Evolutionary conservation across 2,329 filamentous ascomycete species (phyloP).

Genomic region (Trichophyton equinum): DNA sequence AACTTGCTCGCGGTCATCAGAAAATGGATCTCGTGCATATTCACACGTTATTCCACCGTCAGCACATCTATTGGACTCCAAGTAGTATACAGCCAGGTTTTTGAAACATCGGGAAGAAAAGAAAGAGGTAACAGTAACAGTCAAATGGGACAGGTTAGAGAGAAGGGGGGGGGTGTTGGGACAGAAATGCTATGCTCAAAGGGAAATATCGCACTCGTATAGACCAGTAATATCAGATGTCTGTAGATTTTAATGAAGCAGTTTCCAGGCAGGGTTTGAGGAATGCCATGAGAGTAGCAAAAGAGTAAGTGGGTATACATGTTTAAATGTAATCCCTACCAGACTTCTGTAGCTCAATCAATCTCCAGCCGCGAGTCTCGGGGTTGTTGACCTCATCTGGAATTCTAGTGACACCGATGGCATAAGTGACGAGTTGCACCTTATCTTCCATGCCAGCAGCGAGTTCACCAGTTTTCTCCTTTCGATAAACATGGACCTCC

Average conservation of each 20-base stretch:
- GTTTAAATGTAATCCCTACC: slow-evolving; percentile 72
- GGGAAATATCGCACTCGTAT: background rate
- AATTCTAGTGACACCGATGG: slow-evolving; percentile 86
- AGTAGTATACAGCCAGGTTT: slow-evolving; percentile 12
- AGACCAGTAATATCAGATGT: background rate
- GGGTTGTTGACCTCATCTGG: slow-evolving; percentile 94
- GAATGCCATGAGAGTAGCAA: background rate
- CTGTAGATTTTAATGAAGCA: background rate
- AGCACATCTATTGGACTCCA: slow-evolving; percentile 8
- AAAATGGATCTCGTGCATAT: background rate
- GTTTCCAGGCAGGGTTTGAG: background rate
- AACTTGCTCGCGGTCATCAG: slow-evolving; percentile 4
- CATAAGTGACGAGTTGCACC: slow-evolving; percentile 95
- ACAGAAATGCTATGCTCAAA: background rate
- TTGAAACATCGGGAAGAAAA: slow-evolving; percentile 2
- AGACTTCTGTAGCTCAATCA: slow-evolving; percentile 98
- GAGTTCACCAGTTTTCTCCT: slow-evolving; percentile 76
- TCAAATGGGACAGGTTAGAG: background rate
- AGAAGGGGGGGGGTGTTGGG: background rate
- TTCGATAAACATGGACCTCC: slow-evolving; percentile 93
- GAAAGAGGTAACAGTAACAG: background rate
- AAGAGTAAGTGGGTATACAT: background rate
- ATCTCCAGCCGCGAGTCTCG: slow-evolving; percentile 88
- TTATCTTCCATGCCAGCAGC: slow-evolving; percentile 98
- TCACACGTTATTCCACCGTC: slow-evolving; percentile 1